A percentile compares a stretch with the other conserved stretches of the same genome.
phyloP scores from a whole-genome alignment of 2,329 filamentous ascomycete genomes.

The Monosporascus ibericus region DNA sequence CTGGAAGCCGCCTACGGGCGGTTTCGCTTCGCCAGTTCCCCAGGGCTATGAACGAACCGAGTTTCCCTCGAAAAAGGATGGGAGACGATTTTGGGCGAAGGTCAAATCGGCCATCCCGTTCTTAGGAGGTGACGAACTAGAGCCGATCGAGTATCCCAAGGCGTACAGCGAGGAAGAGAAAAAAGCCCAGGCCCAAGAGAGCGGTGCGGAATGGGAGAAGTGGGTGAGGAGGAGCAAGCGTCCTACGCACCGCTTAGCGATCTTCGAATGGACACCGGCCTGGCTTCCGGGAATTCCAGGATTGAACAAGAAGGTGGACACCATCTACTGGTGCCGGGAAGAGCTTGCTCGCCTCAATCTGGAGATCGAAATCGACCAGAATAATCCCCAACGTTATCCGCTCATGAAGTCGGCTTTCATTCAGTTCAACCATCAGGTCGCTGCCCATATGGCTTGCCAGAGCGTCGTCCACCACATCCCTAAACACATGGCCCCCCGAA shows the following conservation, averaged over 20 bases:
- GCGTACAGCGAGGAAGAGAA: conserved; percentile 57
- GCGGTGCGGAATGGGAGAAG: conserved; percentile 69
- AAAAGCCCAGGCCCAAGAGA: conserved; percentile 49
- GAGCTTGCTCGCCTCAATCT: conserved; percentile 83
- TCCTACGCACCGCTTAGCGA: conserved; percentile 73
- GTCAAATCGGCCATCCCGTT: conserved; percentile 47
- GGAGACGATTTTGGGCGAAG: conserved; percentile 41
- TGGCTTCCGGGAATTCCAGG: conserved; percentile 79
- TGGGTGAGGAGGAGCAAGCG: conserved; percentile 78
- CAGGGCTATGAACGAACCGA: conserved; percentile 45
- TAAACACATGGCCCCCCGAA: conserved; percentile 84
- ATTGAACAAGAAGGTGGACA: conserved; percentile 86
- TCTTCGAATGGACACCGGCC: conserved; percentile 43
- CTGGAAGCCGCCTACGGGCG: conserved; percentile 57
- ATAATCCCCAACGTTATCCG: conserved; percentile 77
- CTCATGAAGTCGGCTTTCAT: conserved; percentile 96
- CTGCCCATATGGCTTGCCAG: conserved; percentile 97
- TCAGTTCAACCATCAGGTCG: conserved; percentile 96
- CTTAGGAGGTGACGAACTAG: conserved; percentile 35
- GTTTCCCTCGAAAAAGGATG: conserved; percentile 38
- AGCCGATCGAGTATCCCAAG: conserved; percentile 49
- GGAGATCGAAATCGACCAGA: conserved; percentile 88
- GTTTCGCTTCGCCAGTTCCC: conserved; percentile 55
- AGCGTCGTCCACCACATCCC: conserved; percentile 85
- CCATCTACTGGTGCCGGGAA: conserved; percentile 83